These are phyloP conservation scores for Colletotrichum sojae DNA, from an alignment of 2,329 filamentous ascomycete genomes.

Conservation along the genomic window DNA sequence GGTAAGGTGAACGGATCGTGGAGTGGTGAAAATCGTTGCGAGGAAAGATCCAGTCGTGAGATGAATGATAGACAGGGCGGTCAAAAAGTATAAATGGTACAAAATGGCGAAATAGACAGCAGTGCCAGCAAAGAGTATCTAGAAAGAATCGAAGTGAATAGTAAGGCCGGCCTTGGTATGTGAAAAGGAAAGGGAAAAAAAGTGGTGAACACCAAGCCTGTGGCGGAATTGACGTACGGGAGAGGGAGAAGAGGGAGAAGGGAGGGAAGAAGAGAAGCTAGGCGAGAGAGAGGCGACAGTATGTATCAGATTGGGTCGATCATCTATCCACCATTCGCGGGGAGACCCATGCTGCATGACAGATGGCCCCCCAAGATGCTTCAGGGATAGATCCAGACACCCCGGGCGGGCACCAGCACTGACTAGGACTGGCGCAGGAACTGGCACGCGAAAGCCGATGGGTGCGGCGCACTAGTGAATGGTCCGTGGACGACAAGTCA, in stretches of 20 bases:
- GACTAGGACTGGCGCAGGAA: slow-evolving; percentile 41
- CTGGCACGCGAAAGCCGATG: slow-evolving; percentile 41
- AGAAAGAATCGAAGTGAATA: slow-evolving; percentile 36
- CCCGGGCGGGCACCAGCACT: slow-evolving; percentile 41
- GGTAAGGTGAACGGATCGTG: background rate
- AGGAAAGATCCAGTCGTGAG: slow-evolving; percentile 6
- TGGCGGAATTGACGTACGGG: slow-evolving; percentile 11
- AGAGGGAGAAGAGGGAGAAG: slow-evolving; percentile 34
- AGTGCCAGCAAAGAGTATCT: slow-evolving; percentile 38
- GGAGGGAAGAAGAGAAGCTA: slow-evolving; percentile 23
- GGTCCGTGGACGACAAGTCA: slow-evolving; percentile 33
- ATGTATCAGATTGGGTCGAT: slow-evolving; percentile 43
- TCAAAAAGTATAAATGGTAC: slow-evolving; percentile 17
- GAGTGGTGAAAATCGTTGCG: background rate
- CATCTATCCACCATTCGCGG: slow-evolving; percentile 39
- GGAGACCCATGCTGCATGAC: slow-evolving; percentile 42
- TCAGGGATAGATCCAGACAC: slow-evolving; percentile 41
- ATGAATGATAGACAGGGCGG: background rate
- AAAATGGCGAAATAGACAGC: slow-evolving; percentile 25
- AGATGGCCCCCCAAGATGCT: slow-evolving; percentile 35
- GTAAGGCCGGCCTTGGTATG: slow-evolving; percentile 42
- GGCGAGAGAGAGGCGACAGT: slow-evolving; percentile 40
- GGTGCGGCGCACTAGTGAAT: slow-evolving; percentile 38
- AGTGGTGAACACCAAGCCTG: slow-evolving; percentile 35
- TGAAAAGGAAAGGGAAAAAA: slow-evolving; percentile 26